Conservation (phyloP, 805 yeast genomes). For the Priceomyces castillae region DNA sequence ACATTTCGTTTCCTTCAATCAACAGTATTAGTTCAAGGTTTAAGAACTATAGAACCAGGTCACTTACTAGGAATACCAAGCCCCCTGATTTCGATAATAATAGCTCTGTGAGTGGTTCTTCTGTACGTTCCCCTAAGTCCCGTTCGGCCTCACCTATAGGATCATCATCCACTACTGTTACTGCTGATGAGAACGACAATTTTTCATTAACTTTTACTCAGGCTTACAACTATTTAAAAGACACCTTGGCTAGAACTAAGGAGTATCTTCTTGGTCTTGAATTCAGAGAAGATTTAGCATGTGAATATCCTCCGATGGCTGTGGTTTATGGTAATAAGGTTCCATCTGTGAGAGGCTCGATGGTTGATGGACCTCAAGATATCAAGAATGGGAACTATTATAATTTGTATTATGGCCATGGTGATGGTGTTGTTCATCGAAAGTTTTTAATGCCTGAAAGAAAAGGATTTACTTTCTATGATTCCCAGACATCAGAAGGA, state of each 20-base stretch:
- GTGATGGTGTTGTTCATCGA: constrained; percentile 90
- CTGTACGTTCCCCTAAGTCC: background rate
- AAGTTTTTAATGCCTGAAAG: constrained; percentile 78
- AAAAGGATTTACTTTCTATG: constrained; percentile 52
- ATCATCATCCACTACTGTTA: background rate
- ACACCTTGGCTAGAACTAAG: constrained; percentile 60
- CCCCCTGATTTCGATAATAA: constrained; percentile 3
- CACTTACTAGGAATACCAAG: constrained; percentile 13
- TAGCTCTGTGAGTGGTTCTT: background rate
- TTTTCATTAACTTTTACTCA: constrained; percentile 47
- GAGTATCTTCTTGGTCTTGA: constrained; percentile 55
- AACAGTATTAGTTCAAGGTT: constrained; percentile 27
- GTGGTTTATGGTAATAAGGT: constrained; percentile 76
- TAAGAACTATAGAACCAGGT: constrained; percentile 21
- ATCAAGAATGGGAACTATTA: constrained; percentile 70
- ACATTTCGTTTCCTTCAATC: constrained; percentile 20
- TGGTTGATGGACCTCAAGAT: constrained; percentile 59
- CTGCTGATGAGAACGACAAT: background rate
- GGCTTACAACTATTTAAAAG: constrained; percentile 60
- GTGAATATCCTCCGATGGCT: constrained; percentile 76
- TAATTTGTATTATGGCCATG: constrained; percentile 81
- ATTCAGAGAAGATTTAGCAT: constrained; percentile 44
- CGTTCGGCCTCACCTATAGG: background rate
- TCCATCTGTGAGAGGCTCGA: constrained; percentile 82
- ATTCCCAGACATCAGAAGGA: constrained; percentile 31